Conservation (phyloP, 495 filamentous ascomycete genomes). For the Bacidia rubella region DNA sequence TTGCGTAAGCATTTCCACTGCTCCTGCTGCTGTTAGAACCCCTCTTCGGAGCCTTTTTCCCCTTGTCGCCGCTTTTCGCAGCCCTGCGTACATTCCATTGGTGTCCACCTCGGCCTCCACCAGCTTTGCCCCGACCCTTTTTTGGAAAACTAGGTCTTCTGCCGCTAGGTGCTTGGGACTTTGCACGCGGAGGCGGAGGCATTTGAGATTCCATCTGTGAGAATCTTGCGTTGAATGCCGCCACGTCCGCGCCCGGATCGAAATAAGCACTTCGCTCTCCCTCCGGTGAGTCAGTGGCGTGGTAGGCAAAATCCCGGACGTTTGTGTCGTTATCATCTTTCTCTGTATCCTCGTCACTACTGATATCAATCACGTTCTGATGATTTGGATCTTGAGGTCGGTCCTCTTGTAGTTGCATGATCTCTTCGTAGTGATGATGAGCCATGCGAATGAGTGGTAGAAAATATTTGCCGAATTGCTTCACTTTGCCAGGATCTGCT, state of each 20-base stretch:
- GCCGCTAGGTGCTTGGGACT: not conserved
- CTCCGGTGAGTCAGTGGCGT: constrained; percentile 26
- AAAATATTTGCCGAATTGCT: constrained; percentile 53
- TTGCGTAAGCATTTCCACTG: constrained; percentile 11
- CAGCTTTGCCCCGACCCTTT: not conserved
- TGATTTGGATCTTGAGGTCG: constrained; percentile 43
- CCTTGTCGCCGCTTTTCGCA: not conserved
- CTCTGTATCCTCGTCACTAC: constrained; percentile 39
- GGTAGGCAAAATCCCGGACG: constrained; percentile 20
- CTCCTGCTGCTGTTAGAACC: constrained; percentile 8
- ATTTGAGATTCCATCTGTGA: not conserved
- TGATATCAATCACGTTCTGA: constrained; percentile 54
- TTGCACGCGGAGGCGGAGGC: constrained; percentile 3
- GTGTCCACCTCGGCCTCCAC: constrained; percentile 9
- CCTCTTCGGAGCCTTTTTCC: constrained; percentile 10
- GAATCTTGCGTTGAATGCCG: constrained; percentile 21
- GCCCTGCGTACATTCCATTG: not conserved
- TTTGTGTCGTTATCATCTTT: constrained; percentile 28
- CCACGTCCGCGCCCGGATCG: constrained; percentile 18
- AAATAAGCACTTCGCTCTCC: constrained; percentile 31
- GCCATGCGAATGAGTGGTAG: constrained; percentile 47
- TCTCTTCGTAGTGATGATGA: constrained; percentile 38
- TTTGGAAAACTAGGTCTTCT: not conserved
- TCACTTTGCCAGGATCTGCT: constrained; percentile 57
- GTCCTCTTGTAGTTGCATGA: constrained; percentile 30